These are phyloP conservation scores for Zygosaccharomyces bisporus DNA, from an alignment of 805 yeast genomes.

Conservation along the genomic window DNA sequence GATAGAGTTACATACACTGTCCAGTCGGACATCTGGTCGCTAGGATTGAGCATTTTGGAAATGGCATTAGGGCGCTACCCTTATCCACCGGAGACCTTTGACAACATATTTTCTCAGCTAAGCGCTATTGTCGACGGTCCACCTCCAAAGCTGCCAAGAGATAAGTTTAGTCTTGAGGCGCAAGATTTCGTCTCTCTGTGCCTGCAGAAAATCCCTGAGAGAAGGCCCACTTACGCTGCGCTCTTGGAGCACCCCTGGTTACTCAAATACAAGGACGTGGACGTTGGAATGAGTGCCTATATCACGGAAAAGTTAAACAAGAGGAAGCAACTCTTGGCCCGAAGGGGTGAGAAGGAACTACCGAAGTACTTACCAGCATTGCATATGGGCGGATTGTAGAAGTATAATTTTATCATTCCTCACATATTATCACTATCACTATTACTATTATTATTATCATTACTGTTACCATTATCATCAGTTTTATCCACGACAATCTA, in stretches of 20 bases:
- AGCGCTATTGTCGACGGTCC: constrained; percentile 96
- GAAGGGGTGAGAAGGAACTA: constrained; percentile 28
- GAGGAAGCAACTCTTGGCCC: constrained; percentile 26
- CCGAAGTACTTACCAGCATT: constrained; percentile 35
- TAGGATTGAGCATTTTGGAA: constrained; percentile 83
- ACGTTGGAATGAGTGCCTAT: constrained; percentile 37
- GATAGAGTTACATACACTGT: constrained; percentile 82
- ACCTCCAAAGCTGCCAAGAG: constrained; percentile 72
- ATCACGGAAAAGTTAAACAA: constrained; percentile 38
- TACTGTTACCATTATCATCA: background rate
- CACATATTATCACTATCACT: constrained; percentile 1
- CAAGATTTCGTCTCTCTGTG: constrained; percentile 74
- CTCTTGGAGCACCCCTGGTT: constrained; percentile 86
- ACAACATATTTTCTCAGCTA: constrained; percentile 84
- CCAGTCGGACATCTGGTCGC: constrained; percentile 93
- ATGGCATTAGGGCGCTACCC: constrained; percentile 90
- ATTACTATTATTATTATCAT: constrained; percentile 1
- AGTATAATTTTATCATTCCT: constrained; percentile 3
- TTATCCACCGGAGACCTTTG: constrained; percentile 92
- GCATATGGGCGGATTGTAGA: constrained; percentile 37
- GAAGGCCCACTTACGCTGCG: constrained; percentile 75
- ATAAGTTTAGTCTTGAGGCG: constrained; percentile 67
- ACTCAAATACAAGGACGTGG: constrained; percentile 44
- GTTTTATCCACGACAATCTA: background rate
- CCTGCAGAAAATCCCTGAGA: constrained; percentile 72